phyloP scores from a whole-genome alignment of 345 rosid genomes.

The Salix dunnii region DNA sequence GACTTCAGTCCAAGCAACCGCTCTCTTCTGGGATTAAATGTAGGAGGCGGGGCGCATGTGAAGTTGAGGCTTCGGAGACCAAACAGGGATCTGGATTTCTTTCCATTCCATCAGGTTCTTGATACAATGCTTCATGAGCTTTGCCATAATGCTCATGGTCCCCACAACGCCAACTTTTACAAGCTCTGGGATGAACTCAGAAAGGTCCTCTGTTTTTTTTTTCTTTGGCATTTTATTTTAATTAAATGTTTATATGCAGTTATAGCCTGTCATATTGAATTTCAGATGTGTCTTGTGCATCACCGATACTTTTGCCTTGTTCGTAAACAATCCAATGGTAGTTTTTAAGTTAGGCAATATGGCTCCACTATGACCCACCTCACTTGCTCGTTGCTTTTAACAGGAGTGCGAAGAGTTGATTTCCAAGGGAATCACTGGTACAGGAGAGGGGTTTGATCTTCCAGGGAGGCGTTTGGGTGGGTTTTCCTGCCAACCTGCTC shows the following conservation, averaged over 20 bases:
- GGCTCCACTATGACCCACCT: neutral
- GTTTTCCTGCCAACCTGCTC: conserved; percentile 61
- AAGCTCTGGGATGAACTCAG: conserved; percentile 94
- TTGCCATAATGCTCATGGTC: conserved; percentile 78
- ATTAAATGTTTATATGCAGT: neutral
- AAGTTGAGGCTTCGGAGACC: conserved; percentile 77
- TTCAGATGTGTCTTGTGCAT: neutral
- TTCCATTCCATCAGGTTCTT: conserved; percentile 62
- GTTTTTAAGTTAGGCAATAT: neutral
- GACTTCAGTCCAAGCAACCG: conserved; percentile 62
- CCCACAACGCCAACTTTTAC: conserved; percentile 84
- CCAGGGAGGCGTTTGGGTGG: conserved; percentile 83
- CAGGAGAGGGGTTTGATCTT: conserved; percentile 71
- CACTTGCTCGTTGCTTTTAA: conserved; percentile 5
- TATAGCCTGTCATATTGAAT: neutral
- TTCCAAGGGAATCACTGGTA: conserved; percentile 63
- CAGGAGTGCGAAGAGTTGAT: conserved; percentile 92
- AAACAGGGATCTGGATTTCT: conserved; percentile 59
- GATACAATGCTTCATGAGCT: conserved; percentile 98
- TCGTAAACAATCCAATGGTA: neutral
- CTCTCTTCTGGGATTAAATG: conserved; percentile 72
- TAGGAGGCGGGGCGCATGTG: conserved; percentile 61
- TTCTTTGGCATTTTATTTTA: neutral
- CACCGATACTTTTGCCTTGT: neutral
- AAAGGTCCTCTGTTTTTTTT: conserved; percentile 34